phyloP scores from a whole-genome alignment of 2,329 filamentous ascomycete species.

The Pleurostoma richardsiae region DNA sequence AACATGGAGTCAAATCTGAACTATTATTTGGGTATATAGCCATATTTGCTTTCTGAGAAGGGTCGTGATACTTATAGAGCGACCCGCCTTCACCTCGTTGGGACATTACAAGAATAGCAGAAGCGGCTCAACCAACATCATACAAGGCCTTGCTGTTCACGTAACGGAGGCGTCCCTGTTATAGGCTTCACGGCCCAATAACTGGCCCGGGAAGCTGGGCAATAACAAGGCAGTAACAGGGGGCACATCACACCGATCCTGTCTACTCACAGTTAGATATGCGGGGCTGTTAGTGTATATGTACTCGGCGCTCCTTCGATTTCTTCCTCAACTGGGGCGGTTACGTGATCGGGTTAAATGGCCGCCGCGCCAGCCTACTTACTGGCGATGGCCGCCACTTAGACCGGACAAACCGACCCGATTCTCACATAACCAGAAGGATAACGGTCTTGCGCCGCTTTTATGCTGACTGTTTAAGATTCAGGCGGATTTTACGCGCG shows the following conservation, averaged over 20 bases:
- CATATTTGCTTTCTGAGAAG: neutral
- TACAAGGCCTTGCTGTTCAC: neutral
- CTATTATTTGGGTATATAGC: neutral
- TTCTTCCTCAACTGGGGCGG: conserved; percentile 1
- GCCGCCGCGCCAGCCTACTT: conserved; percentile 6
- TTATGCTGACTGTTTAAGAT: neutral
- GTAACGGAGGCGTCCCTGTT: neutral
- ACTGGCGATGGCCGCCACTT: neutral
- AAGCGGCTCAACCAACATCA: neutral
- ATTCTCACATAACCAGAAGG: neutral
- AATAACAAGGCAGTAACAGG: neutral
- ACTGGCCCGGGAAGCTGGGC: neutral
- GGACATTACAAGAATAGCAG: neutral
- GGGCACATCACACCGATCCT: neutral
- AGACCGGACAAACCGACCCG: neutral
- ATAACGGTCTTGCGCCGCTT: neutral
- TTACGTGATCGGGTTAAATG: conserved; percentile 13
- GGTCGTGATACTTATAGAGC: neutral
- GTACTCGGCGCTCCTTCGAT: neutral
- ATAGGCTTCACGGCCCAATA: neutral
- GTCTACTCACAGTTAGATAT: neutral
- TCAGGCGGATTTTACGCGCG: neutral
- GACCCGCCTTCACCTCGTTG: neutral
- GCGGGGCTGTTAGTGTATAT: neutral
- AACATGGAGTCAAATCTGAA: neutral